Evolutionary conservation across 176 grass and related monocot species (phyloP).

Genomic region (Coix lacrymajobi): DNA sequence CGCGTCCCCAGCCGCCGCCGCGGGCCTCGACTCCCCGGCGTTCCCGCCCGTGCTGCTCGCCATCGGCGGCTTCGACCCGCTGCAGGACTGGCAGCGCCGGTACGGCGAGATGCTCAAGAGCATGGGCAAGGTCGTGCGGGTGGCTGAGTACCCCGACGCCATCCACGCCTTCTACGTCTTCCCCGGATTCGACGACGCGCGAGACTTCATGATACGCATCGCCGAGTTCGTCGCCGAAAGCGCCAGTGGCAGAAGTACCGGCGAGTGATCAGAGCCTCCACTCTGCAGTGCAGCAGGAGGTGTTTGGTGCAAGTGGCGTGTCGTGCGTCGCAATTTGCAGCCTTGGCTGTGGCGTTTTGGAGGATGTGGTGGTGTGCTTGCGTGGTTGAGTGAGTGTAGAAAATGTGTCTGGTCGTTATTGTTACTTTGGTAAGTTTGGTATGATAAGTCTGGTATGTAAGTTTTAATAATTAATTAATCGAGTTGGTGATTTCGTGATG

Average conservation of each 20-base stretch:
- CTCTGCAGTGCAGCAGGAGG: neutral
- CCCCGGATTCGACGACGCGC: constrained; percentile 44
- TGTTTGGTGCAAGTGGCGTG: neutral
- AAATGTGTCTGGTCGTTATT: neutral
- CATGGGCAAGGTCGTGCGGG: constrained; percentile 30
- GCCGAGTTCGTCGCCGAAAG: constrained; percentile 36
- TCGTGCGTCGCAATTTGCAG: neutral
- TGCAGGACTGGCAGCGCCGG: constrained; percentile 67
- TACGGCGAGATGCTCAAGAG: constrained; percentile 43
- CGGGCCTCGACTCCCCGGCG: neutral
- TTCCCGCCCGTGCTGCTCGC: constrained; percentile 53
- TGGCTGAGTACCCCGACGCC: constrained; percentile 62
- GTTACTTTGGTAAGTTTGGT: neutral
- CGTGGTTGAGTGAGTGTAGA: neutral
- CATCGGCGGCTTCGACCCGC: constrained; percentile 60
- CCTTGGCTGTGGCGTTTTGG: neutral
- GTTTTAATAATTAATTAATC: neutral
- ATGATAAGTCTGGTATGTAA: neutral
- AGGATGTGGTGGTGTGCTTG: neutral
- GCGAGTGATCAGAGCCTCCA: neutral
- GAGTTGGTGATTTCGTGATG: neutral
- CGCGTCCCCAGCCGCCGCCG: neutral
- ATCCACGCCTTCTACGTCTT: constrained; percentile 84
- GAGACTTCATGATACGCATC: constrained; percentile 44
- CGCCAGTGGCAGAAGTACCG: neutral